Evolutionary conservation across 768 basidiomycete species (phyloP).

Genomic region (Saitozyma podzolica): DNA sequence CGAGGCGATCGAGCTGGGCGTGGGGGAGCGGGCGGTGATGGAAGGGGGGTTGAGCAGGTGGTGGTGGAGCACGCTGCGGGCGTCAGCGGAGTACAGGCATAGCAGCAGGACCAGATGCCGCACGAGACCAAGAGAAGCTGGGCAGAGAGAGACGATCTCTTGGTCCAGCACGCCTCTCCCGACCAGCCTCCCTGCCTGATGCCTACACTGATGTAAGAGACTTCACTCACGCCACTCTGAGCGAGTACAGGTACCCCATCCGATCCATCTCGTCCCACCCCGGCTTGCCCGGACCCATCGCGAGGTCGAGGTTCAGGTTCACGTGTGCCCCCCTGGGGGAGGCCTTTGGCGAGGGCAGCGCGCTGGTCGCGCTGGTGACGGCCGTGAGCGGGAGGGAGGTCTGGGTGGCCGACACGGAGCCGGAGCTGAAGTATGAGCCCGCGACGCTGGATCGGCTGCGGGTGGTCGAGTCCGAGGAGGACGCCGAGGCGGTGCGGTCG

Average conservation of each 20-base stretch:
- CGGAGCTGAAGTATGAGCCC: no score
- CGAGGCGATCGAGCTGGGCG: constrained; percentile 16
- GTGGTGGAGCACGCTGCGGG: constrained; percentile 25
- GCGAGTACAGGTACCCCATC: constrained; percentile 41
- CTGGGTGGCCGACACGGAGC: no score
- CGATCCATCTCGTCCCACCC: constrained; percentile 33
- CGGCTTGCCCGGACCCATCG: background rate
- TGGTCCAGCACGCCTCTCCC: background rate
- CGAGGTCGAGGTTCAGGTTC: no score
- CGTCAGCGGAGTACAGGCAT: background rate
- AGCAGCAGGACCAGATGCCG: background rate
- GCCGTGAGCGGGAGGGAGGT: no score
- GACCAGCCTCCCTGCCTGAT: background rate
- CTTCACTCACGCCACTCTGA: constrained; percentile 45
- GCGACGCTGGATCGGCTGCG: no score
- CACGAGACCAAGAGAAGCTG: background rate
- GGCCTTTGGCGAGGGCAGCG: no score
- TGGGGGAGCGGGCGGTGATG: constrained; percentile 8
- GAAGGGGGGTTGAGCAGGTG: constrained; percentile 27
- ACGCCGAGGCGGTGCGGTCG: no score
- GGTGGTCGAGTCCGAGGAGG: no score
- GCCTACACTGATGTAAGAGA: background rate
- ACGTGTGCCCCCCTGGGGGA: no score
- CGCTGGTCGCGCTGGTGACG: no score
- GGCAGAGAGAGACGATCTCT: background rate